phyloP scores from a whole-genome alignment of 2,329 filamentous ascomycete genomes.

The Paraconiothyrium brasiliense region DNA sequence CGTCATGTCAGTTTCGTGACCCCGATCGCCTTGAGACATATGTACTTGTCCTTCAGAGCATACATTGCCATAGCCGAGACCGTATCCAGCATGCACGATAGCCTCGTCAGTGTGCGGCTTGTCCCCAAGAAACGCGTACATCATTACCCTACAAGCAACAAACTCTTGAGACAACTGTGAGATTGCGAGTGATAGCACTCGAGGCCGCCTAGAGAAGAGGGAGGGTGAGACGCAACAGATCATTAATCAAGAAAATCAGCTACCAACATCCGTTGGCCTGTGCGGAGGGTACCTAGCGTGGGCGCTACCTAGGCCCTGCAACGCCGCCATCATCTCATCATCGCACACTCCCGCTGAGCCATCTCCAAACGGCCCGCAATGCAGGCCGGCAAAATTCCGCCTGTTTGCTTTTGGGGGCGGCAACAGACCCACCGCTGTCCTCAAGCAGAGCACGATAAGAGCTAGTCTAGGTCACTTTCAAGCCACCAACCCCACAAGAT shows the following conservation, averaged over 20 bases:
- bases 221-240: constrained; percentile 4
- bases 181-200: constrained; percentile 6
- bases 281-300: constrained; percentile 3
- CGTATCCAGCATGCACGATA: constrained; percentile 7
- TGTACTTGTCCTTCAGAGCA: constrained; percentile 12
- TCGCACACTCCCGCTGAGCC: neutral
- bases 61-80: constrained; percentile 14
- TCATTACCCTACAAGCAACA: constrained; percentile 4
- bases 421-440: neutral
- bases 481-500: constrained; percentile 12
- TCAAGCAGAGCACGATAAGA: constrained; percentile 1
- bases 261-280: constrained; percentile 8
- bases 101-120: constrained; percentile 12
- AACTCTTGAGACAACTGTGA: neutral
- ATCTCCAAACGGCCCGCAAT: constrained; percentile 6
- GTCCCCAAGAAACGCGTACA: constrained; percentile 14
- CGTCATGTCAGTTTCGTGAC: constrained; percentile 3
- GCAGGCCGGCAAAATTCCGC: constrained; percentile 8
- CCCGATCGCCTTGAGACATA: neutral
- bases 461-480: neutral
- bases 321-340: constrained; percentile 1
- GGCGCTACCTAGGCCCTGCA: neutral
- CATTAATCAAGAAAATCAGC: constrained; percentile 11
- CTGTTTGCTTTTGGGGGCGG: neutral
- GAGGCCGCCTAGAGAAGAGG: constrained; percentile 8